Base-by-base conservation (phyloP, 352 stramenopile species). In the Pythium rishiriense region DNA sequence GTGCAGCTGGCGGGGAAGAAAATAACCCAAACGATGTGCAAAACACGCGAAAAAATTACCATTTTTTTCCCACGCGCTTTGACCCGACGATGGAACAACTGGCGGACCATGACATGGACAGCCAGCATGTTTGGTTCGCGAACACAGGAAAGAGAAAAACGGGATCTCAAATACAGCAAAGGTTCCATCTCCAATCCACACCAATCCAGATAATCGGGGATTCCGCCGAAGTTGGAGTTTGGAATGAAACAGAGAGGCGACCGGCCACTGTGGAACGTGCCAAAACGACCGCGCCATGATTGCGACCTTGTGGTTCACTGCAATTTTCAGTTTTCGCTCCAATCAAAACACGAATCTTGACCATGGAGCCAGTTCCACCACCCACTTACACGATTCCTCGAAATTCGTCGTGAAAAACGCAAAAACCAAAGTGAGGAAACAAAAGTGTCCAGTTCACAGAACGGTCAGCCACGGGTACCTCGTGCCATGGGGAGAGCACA, bases 1-100 rank as follows among this genome's bases (percentile, higher is more conserved):
- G 25, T 54, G 25, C 35, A 41, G 45, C 45, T 51, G 45, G 31
- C 45, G 31, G 45, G 25, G 33, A 28, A 51, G 45, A 51, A 33
- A 28, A 41, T 7, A 29, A 31, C 21, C 14, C 31, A 51, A 29
- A n/a, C n/a, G 12, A 17, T 24, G 15, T n/a, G 22, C 2, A 51
- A 51, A 51, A 51, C 22, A 51, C 14, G 22, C 35, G 35, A 41
- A 29, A 31, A 31, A 51, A 51, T 51, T n/a, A n/a, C 22, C 45
- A 51, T 25, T 0, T 6, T 50, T 50, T 22, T 5, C 5, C 39
- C 11, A 46, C 14, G 14, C 41, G 17, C 41, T 9, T 14, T 41
- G 35, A 41, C 35, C 35, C 6, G 35, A 41, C 35, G 35, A 41
- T 41, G 35, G 35, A 41, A 41, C 35, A 17, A 41, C 35, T 41